Evolutionary conservation across 116 monocot species (phyloP).

Genomic region (Cymodocea nodosa): DNA sequence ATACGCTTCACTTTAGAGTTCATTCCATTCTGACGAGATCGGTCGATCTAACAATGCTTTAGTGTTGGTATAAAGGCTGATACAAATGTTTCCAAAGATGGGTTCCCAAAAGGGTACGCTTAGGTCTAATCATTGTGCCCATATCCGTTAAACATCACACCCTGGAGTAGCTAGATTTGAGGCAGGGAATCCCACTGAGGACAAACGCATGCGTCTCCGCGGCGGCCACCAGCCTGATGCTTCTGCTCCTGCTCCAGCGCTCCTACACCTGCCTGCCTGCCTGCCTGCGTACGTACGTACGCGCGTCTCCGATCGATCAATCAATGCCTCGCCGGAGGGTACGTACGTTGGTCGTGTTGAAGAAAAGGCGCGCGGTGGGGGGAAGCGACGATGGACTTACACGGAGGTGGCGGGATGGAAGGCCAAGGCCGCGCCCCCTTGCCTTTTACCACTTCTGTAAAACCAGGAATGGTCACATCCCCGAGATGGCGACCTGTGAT

Average conservation of each 20-base stretch:
- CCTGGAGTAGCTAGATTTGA: not conserved
- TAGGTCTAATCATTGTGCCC: constrained; percentile 5
- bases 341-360: no score
- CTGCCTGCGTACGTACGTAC: no score
- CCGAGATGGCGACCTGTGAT: constrained; percentile 5
- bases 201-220: constrained; percentile 6
- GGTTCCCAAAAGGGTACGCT: not conserved
- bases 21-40: no score
- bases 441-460: constrained; percentile 6
- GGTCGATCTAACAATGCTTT: no score
- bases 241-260: no score
- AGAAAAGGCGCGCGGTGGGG: not conserved
- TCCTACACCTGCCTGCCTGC: no score
- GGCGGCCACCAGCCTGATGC: not conserved
- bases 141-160: constrained; percentile 8
- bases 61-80: no score
- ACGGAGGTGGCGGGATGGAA: not conserved
- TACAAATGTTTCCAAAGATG: constrained; percentile 4
- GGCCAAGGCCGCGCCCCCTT: not conserved
- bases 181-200: constrained; percentile 4
- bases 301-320: no score
- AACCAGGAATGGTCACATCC: constrained; percentile 9
- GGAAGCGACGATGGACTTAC: not conserved
- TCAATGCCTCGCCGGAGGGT: no score
- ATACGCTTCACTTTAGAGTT: no score